These are phyloP conservation scores for Candida parachauliodes DNA, from an alignment of 805 yeast genomes.

Conservation along the genomic window DNA sequence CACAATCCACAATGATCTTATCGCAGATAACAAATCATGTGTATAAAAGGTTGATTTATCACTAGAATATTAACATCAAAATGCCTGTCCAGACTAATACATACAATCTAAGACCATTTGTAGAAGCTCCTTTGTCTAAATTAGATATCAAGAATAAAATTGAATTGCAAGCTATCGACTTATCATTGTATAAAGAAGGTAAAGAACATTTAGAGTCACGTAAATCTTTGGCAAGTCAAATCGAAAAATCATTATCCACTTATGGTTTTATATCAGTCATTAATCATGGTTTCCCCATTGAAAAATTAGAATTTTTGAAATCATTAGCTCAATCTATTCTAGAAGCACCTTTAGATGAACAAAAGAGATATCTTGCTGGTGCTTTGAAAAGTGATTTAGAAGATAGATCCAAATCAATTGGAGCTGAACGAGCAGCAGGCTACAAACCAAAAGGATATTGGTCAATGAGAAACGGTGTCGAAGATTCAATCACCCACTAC, in stretches of 20 bases:
- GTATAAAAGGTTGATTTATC: too few species aligned
- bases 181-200: constrained; percentile 33
- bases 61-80: not conserved
- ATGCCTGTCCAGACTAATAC: constrained; percentile 12
- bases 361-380: constrained; percentile 38
- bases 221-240: constrained; percentile 28
- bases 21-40: too few species aligned
- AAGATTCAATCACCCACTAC: constrained; percentile 25
- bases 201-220: constrained; percentile 25
- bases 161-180: constrained; percentile 33
- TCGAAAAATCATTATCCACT: constrained; percentile 38
- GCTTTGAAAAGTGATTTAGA: constrained; percentile 27
- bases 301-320: constrained; percentile 29
- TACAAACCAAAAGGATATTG: constrained; percentile 29
- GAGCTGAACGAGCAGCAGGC: constrained; percentile 29
- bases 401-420: constrained; percentile 22
- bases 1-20: constrained; percentile 6
- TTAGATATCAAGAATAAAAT: constrained; percentile 16
- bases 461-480: constrained; percentile 27
- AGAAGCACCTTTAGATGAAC: constrained; percentile 38
- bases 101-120: constrained; percentile 24
- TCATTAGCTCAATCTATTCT: constrained; percentile 40
- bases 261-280: constrained; percentile 43
- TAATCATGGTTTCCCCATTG: constrained; percentile 38
- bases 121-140: constrained; percentile 21